Percentiles rank a stretch among this genome's conserved stretches.
phyloP scores from a whole-genome alignment of 768 basidiomycete genomes.

The Termitomyces sp. region DNA sequence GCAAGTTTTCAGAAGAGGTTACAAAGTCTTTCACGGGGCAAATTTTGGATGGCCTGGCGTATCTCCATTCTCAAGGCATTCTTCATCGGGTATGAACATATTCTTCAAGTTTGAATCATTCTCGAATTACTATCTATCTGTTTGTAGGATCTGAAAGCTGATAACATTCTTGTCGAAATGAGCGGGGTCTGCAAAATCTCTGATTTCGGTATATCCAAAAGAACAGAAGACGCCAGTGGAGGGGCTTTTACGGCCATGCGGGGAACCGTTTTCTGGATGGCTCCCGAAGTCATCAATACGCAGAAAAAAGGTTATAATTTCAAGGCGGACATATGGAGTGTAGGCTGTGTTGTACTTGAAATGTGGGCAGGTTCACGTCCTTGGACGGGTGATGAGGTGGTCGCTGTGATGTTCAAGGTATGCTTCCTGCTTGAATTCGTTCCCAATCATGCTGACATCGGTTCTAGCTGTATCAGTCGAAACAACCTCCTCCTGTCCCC shows the following conservation, averaged over 20 bases:
- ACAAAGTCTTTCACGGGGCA: conserved; percentile 91
- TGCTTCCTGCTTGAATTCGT: conserved; percentile 14
- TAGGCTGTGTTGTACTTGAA: conserved; percentile 97
- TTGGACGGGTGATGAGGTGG: conserved; percentile 86
- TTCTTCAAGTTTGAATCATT: not conserved
- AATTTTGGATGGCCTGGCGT: conserved; percentile 87
- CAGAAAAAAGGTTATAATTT: conserved; percentile 90
- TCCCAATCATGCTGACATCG: not conserved
- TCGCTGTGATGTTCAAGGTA: conserved; percentile 95
- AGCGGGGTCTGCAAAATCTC: conserved; percentile 94
- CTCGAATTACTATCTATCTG: conserved; percentile 1
- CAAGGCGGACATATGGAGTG: conserved; percentile 98
- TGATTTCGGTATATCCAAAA: conserved; percentile 98
- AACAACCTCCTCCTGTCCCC: conserved; percentile 86
- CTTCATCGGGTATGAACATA: conserved; percentile 69
- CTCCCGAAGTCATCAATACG: conserved; percentile 88
- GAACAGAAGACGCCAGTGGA: conserved; percentile 79
- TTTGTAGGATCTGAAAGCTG: conserved; percentile 87
- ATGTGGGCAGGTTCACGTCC: conserved; percentile 98
- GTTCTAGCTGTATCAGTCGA: conserved; percentile 73
- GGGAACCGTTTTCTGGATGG: conserved; percentile 99
- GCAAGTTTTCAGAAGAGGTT: conserved; percentile 88
- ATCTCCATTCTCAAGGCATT: conserved; percentile 88
- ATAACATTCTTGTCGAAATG: conserved; percentile 95
- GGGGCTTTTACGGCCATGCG: conserved; percentile 93